These are phyloP conservation scores for Acmispon strigosus DNA, from an alignment of 306 rosid species.

Conservation along the genomic window DNA sequence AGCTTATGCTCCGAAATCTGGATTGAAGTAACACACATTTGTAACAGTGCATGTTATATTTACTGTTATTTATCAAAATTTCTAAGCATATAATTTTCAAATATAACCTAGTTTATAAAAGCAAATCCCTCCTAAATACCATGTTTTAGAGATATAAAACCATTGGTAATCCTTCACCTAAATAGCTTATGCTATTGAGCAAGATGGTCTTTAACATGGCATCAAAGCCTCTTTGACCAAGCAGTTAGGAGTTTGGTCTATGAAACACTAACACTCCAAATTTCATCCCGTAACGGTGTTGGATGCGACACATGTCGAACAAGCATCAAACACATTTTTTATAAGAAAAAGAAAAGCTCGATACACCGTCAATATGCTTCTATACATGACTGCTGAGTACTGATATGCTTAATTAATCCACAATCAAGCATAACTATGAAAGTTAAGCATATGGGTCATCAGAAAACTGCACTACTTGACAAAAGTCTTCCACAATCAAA, in stretches of 20 bases:
- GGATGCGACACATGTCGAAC: too few relatives aligned
- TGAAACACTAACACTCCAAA: too few relatives aligned
- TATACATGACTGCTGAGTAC: too few relatives aligned
- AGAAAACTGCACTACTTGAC: slow-evolving; percentile 1
- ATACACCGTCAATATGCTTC: too few relatives aligned
- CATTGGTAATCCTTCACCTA: background rate
- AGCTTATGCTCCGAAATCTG: slow-evolving; percentile 73
- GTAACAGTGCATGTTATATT: slow-evolving; percentile 3
- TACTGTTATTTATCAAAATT: slow-evolving; percentile 11
- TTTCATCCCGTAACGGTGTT: too few relatives aligned
- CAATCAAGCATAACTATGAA: slow-evolving; percentile 1
- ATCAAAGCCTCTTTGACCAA: background rate
- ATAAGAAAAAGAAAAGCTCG: too few relatives aligned
- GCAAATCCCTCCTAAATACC: slow-evolving; percentile 1
- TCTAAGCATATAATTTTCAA: slow-evolving; percentile 1
- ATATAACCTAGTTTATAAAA: slow-evolving; percentile 7
- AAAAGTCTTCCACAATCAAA: slow-evolving; percentile 6
- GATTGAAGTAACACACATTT: slow-evolving; percentile 20
- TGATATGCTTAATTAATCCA: too few relatives aligned
- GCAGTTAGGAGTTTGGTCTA: background rate
- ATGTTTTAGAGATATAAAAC: background rate
- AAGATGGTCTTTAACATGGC: background rate
- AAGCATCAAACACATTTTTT: too few relatives aligned
- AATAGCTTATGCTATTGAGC: background rate
- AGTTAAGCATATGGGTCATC: background rate